These are phyloP conservation scores for Kwoniella heveanensis DNA, from an alignment of 768 basidiomycete species.

Conservation along the genomic window DNA sequence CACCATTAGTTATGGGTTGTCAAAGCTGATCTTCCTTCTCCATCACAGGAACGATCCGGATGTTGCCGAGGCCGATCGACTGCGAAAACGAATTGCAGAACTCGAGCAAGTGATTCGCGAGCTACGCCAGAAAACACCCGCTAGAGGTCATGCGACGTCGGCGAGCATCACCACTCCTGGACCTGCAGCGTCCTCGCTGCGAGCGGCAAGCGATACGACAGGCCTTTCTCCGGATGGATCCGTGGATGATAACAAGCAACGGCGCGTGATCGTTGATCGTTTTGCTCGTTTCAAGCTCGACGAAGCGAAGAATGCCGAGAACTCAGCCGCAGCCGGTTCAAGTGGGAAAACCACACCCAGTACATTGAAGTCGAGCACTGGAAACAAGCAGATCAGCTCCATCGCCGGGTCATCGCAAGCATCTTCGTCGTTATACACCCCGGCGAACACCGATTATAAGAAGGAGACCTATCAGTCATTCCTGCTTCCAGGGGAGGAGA, in stretches of 20 bases:
- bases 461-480: conserved; percentile 39
- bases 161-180: conserved; percentile 1
- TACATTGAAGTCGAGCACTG: not conserved
- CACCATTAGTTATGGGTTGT: too few species aligned
- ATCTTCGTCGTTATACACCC: not conserved
- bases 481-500: conserved; percentile 46
- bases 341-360: conserved; percentile 16
- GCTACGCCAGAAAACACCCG: conserved; percentile 60
- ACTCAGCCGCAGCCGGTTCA: conserved; percentile 36
- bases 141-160: conserved; percentile 17
- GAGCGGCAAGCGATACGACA: not conserved
- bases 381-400: not conserved
- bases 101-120: conserved; percentile 89
- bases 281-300: conserved; percentile 51
- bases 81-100: conserved; percentile 85
- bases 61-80: conserved; percentile 80
- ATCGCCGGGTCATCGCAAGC: not conserved
- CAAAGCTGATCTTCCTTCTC: conserved; percentile 8
- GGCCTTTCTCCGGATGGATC: not conserved
- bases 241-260: conserved; percentile 37
- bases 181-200: not conserved
- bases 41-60: conserved; percentile 75
- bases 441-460: conserved; percentile 26
- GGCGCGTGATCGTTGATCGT: conserved; percentile 49
- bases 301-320: conserved; percentile 46